Base-by-base conservation (phyloP, 1,284 basidiomycete species). In the Cerioporus squamosus region DNA sequence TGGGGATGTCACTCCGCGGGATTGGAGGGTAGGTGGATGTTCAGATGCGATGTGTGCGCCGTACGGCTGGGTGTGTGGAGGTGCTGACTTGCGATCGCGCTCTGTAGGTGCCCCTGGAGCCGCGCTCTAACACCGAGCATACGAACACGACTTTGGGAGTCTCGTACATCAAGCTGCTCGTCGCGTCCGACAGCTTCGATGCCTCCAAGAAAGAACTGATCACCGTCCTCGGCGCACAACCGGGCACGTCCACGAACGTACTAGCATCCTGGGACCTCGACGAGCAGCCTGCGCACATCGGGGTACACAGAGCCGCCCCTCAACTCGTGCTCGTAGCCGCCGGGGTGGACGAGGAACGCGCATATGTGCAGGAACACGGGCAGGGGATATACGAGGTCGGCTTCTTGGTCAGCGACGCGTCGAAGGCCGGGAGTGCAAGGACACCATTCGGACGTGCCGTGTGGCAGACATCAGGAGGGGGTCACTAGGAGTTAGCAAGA, bases 1-100 rank as follows among this genome's bases (percentile, higher is more conserved):
- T 65, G 85, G 86, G 22, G 88, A 90, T 68, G 70, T 88, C 2
- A 90, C 88, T 6, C 81, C 85, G 3, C 73, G 88, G 47, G 64
- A 70, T 3, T 77, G 80, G 71, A 74, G 88, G 70, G 88, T 88
- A 60, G 17, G 82, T 74, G n/a, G n/a, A n/a, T n/a, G n/a, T n/a
- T n/a, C n/a, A n/a, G n/a, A n/a, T n/a, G n/a, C n/a, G n/a, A n/a
- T n/a, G n/a, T n/a, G n/a, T n/a, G n/a, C n/a, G n/a, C n/a, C 6
- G n/a, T 10, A 10, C 22, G n/a, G 20, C 26, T 14, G 8, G n/a
- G 17, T 9, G 2, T 15, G 15, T 22, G 9, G 7, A 24, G 9
- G n/a, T 45, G 39, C 39, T 15, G 43, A n/a, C 44, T 15, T n/a
- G 12, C 46, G 15, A 23, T n/a, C 9, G 24, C 14, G n/a, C 22